Evolutionary conservation across 768 basidiomycete genomes (phyloP), one percentile per base, ranked within the genome.

Genomic region (Rubroboletus pulcherrimus): DNA sequence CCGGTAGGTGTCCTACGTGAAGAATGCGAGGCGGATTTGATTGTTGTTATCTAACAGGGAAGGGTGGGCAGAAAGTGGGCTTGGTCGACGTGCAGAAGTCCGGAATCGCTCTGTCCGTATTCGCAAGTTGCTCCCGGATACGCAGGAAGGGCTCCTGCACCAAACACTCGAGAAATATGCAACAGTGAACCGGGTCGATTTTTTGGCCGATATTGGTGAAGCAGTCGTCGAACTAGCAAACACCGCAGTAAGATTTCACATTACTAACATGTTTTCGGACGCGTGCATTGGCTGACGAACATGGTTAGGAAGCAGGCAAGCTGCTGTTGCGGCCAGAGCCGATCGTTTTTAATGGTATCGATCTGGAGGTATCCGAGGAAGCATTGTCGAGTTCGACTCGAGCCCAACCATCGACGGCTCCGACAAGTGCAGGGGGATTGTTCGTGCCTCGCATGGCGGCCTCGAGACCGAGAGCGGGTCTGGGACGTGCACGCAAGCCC

Each of bases 91-190:
- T 40, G 80, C 78, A 12, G 91, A 88, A 52, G 71, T 76, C 7
- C 81, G 81, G 45, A 84, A 76, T 58, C 84, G 92, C 17, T 90
- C 89, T 19, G 78, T 98, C 8, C 84, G 89, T 9, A 74, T 98
- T 49, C 81, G 78, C 21, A 86, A 86, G 49, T 77, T 99, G 21
- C 91, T 92, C 15, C 65, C 81, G 3, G 82, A 75, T 10, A 85
- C 91, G 5, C 91, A 97, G 66, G 97, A 98, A 66, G 96, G 91
- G 2, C 74, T 98, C 1, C 71, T 99, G 26, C 96, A 99, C 63
- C 97, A 98, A 75, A 75, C 77, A 0, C 73, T 99, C 5, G 92
- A 94, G 68, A 96, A 93, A 71, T 68, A 88, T 39, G 82, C 82
- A 1, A 69, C 75, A 3, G 81, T 91, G 39, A 84, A 81, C 49